phyloP scores from a whole-genome alignment of 2,329 filamentous ascomycete genomes.

The Phoma herbarum region DNA sequence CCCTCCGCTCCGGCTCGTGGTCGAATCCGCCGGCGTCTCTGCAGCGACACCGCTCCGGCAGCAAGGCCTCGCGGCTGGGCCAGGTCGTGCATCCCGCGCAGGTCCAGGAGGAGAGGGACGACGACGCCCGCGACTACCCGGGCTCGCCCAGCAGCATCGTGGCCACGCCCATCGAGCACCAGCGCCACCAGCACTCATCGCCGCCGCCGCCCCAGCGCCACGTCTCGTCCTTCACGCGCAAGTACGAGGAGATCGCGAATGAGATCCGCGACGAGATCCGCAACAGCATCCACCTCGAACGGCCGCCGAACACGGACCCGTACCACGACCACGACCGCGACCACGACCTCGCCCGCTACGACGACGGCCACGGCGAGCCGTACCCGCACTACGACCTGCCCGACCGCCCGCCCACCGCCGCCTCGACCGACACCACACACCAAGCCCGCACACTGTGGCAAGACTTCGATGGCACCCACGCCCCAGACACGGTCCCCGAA shows the following conservation, averaged over 20 bases:
- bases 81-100: constrained; percentile 53
- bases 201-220: constrained; percentile 36
- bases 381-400: constrained; percentile 38
- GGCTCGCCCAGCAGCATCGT: constrained; percentile 26
- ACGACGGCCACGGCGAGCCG: constrained; percentile 4
- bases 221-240: constrained; percentile 48
- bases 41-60: constrained; percentile 51
- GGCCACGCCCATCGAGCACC: constrained; percentile 13
- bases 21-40: constrained; percentile 45
- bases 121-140: constrained; percentile 13
- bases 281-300: constrained; percentile 25
- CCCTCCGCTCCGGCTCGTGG: constrained; percentile 62
- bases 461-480: constrained; percentile 85
- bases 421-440: constrained; percentile 69
- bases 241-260: constrained; percentile 50
- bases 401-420: constrained; percentile 61
- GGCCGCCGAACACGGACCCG: constrained; percentile 1
- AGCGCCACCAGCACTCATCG: constrained; percentile 7
- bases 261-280: constrained; percentile 46
- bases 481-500: constrained; percentile 59
- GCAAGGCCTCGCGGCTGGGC: constrained; percentile 53
- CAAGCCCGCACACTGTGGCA: constrained; percentile 74
- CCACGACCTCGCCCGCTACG: constrained; percentile 13
- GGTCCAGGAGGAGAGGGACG: constrained; percentile 29
- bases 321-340: constrained; percentile 8